Evolutionary conservation across 129 eudicot species (phyloP).

Genomic region (Centaurea solstitialis): DNA sequence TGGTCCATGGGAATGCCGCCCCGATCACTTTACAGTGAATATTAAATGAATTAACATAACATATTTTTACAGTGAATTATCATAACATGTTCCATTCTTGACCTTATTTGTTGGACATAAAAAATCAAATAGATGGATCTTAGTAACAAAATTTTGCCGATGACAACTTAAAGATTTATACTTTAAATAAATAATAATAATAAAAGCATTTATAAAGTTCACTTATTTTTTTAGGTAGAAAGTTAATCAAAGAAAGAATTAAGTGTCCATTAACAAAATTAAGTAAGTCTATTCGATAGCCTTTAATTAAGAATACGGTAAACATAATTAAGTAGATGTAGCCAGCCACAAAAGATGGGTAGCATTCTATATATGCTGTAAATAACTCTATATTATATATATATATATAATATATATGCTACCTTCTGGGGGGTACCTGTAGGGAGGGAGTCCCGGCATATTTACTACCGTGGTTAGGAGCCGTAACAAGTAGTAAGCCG

Average conservation of each 20-base stretch:
- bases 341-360: background rate
- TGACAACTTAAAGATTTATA: no score
- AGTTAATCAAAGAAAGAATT: background rate
- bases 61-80: no score
- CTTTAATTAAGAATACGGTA: background rate
- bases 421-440: constrained; percentile 3
- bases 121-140: no score
- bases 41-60: no score
- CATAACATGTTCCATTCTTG: no score
- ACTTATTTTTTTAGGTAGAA: background rate
- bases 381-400: no score
- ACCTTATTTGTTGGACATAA: no score
- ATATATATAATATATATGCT: background rate
- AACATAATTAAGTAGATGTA: background rate
- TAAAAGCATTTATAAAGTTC: background rate
- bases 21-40: no score
- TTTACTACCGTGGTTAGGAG: constrained; percentile 1
- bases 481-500: background rate
- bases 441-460: background rate
- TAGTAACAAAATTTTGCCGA: no score
- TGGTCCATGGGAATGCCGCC: no score
- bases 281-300: background rate
- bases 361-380: background rate
- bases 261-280: background rate
- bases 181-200: no score